Base-by-base conservation (phyloP, 2,329 filamentous ascomycete genomes). In the Xylaria arbuscula region DNA sequence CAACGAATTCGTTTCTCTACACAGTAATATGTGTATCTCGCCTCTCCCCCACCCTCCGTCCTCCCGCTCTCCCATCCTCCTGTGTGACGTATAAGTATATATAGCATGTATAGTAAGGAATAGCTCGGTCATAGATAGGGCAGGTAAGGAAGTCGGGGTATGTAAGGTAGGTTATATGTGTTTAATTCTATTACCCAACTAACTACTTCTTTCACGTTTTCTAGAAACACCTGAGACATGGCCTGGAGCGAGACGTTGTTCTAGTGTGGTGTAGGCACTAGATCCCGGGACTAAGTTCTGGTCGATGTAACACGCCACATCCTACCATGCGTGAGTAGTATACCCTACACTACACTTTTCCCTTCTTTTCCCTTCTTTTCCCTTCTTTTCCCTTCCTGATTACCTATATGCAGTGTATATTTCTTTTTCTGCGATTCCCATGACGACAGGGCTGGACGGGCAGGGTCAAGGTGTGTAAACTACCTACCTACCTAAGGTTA, bases 191-290 rank as follows among this genome's bases (percentile, higher is more conserved):
- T 48, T n/a, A 45, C 40, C 28, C 28, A 28, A 17, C 38, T 42
- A 42, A 5, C 38, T 15, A 42, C 38, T 42, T 48, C 45, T 9
- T 48, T 47, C n/a, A 11, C 2, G 13, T 15, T 51, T 62, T 62
- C 59, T 54, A 54, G 64, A 66, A 66, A 32, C 45, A 66, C 48
- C 64, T 61, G 51, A 66, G 53, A 66, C 64, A 36, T 42, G 22
- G 45, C 24, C 24, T 8, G 24, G 24, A 51, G 15, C 13, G 24
- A 51, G 8, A 6, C 8, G 6, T 17, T 32, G 8, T 17, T 24
- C 48, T 51, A 51, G n/a, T n/a, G n/a, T n/a, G n/a, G 48, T 17
- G 48, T 51, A 51, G 48, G 48, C 48, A 17, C 15, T 17, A 32
- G 3, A 51, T 32, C 48, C 48, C 48, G 48, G 48, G 24, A 34